These are phyloP conservation scores for Micromonas pusilla DNA, from an alignment of 139 green algal species.

Conservation along the genomic window DNA sequence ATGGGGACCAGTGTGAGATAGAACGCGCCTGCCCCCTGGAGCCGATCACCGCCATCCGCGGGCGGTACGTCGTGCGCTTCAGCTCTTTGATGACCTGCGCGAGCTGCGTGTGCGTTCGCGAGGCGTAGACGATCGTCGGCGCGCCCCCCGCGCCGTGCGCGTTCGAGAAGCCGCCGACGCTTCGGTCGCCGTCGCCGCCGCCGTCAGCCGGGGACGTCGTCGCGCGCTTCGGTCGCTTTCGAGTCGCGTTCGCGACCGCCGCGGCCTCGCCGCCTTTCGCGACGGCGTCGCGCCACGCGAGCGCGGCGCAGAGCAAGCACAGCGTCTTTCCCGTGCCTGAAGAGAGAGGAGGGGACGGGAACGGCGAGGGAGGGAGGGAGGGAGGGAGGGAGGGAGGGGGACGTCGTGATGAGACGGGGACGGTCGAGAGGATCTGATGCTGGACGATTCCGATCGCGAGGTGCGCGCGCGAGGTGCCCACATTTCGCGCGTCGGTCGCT, in stretches of 20 bases:
- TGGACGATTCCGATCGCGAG: no score
- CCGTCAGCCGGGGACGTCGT: background rate
- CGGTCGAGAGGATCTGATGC: no score
- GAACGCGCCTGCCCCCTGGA: conserved; percentile 77
- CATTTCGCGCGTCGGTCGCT: no score
- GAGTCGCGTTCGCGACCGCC: no score
- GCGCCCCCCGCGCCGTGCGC: background rate
- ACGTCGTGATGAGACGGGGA: no score
- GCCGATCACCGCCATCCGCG: conserved; percentile 80
- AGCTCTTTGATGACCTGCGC: conserved; percentile 87
- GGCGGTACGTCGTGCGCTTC: conserved; percentile 65
- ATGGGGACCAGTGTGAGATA: no score
- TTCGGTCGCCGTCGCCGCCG: background rate
- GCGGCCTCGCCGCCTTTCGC: no score
- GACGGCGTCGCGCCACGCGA: conserved; percentile 31
- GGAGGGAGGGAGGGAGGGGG: background rate
- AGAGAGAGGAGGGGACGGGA: no score
- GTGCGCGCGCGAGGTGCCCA: no score
- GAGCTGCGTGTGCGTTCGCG: conserved; percentile 90
- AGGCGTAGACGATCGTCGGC: conserved; percentile 71
- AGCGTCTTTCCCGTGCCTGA: conserved; percentile 79
- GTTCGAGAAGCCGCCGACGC: background rate
- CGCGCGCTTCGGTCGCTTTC: no score
- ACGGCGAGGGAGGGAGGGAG: background rate
- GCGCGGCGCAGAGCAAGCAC: conserved; percentile 65